A percentile compares a stretch with the other conserved stretches of the same genome.
Conservation (phyloP, 805 yeast genomes). For the Candida xyloterini region DNA sequence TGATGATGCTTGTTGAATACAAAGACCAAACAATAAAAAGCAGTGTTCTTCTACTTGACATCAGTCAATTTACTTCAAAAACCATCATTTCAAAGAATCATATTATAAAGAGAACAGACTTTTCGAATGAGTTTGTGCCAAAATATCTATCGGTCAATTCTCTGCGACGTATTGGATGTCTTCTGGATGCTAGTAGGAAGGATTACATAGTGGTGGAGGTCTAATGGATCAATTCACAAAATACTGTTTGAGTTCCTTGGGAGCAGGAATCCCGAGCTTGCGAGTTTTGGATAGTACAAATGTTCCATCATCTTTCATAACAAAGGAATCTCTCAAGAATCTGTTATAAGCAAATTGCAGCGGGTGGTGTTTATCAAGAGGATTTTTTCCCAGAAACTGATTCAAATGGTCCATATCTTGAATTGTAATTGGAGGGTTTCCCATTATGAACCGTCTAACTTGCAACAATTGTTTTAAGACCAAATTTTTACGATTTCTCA, state of each 20-base stretch:
- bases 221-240: constrained; percentile 8
- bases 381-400: constrained; percentile 2
- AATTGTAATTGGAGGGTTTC: constrained; percentile 17
- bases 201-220: constrained; percentile 37
- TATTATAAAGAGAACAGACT: constrained; percentile 9
- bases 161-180: constrained; percentile 33
- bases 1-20: constrained; percentile 11
- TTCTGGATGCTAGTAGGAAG: constrained; percentile 40
- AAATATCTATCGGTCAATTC: constrained; percentile 33
- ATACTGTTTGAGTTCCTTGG: constrained; percentile 11
- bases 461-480: constrained; percentile 14
- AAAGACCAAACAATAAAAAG: neutral
- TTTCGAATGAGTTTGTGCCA: constrained; percentile 27
- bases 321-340: constrained; percentile 15
- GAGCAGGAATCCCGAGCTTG: constrained; percentile 9
- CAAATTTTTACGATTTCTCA: constrained; percentile 17
- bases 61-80: neutral
- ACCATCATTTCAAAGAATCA: neutral
- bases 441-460: constrained; percentile 13
- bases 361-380: constrained; percentile 1
- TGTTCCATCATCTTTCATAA: constrained; percentile 17
- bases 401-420: constrained; percentile 20
- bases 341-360: constrained; percentile 15
- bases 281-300: constrained; percentile 10
- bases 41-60: constrained; percentile 3